Evolutionary conservation across 768 basidiomycete genomes (phyloP).

Genomic region (Sarcomyxa edulis): DNA sequence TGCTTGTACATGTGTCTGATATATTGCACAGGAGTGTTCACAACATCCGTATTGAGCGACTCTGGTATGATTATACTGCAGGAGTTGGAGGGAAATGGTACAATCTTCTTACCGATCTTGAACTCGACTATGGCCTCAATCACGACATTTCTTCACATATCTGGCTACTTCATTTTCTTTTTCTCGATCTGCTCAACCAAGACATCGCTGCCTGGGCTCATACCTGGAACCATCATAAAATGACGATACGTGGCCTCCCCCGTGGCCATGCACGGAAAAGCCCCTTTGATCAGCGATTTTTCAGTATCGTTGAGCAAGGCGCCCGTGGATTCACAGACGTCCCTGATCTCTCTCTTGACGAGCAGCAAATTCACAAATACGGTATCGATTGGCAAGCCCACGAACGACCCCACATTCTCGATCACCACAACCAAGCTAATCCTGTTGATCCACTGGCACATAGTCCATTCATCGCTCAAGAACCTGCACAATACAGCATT

Average conservation of each 20-base stretch:
- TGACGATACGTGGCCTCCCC: constrained; percentile 13
- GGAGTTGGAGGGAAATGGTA: constrained; percentile 33
- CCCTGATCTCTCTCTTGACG: background rate
- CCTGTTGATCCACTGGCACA: no score
- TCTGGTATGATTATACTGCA: constrained; percentile 32
- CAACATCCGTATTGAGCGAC: constrained; percentile 32
- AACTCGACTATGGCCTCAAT: constrained; percentile 22
- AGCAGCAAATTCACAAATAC: constrained; percentile 14
- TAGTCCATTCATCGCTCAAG: no score
- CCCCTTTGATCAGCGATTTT: constrained; percentile 23
- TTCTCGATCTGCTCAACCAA: constrained; percentile 23
- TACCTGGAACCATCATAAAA: constrained; percentile 29
- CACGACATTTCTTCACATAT: constrained; percentile 21
- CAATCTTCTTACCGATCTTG: constrained; percentile 28
- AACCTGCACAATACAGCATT: no score
- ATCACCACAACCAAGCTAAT: no score
- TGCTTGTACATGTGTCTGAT: background rate
- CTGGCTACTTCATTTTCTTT: constrained; percentile 35
- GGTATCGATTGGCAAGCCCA: constrained; percentile 20
- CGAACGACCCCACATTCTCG: no score
- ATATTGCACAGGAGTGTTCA: constrained; percentile 26
- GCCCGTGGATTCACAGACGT: constrained; percentile 14
- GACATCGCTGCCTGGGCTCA: constrained; percentile 25
- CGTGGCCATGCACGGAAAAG: constrained; percentile 6
- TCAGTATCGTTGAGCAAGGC: constrained; percentile 25